Evolutionary conservation across 768 basidiomycete genomes (phyloP).

Genomic region (Pulveroboletus sp.): DNA sequence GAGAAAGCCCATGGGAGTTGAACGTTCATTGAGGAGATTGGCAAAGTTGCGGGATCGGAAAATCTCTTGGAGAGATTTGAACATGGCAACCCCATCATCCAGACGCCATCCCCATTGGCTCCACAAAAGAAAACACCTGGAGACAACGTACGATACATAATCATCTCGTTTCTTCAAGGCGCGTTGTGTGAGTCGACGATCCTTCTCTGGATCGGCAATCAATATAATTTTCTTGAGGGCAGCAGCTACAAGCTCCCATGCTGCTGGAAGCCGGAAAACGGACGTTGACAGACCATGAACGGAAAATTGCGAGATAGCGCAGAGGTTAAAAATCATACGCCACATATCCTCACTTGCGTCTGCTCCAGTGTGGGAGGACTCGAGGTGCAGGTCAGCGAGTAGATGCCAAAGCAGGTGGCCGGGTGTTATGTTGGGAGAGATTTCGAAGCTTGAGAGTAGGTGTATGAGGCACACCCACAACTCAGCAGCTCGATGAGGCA

Average conservation of each 20-base stretch:
- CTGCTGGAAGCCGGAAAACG: conserved; percentile 40
- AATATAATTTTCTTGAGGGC: conserved; percentile 61
- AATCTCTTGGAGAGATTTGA: conserved; percentile 62
- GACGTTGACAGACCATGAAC: conserved; percentile 42
- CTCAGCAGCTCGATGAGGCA: conserved; percentile 48
- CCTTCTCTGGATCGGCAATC: conserved; percentile 40
- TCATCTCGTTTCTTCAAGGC: conserved; percentile 55
- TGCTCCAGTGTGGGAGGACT: conserved; percentile 31
- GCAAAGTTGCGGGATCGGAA: conserved; percentile 75
- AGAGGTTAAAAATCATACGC: conserved; percentile 63
- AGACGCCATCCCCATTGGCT: conserved; percentile 76
- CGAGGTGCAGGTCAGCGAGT: conserved; percentile 34
- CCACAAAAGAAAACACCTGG: conserved; percentile 70
- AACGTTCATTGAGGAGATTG: conserved; percentile 56
- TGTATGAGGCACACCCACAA: conserved; percentile 75
- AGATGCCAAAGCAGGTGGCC: conserved; percentile 44
- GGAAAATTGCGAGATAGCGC: conserved; percentile 77
- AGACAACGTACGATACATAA: conserved; percentile 65
- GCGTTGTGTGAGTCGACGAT: conserved; percentile 34
- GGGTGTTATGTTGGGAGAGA: conserved; percentile 13
- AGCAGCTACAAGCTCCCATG: conserved; percentile 60
- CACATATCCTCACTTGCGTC: conserved; percentile 66
- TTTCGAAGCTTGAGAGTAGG: conserved; percentile 34
- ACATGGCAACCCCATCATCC: conserved; percentile 48
- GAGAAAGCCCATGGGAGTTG: conserved; percentile 73